A percentile compares a stretch with the other conserved stretches of the same genome.
These are phyloP conservation scores for Sporothrix mexicana DNA, from an alignment of 2,329 filamentous ascomycete genomes.

Conservation along the genomic window DNA sequence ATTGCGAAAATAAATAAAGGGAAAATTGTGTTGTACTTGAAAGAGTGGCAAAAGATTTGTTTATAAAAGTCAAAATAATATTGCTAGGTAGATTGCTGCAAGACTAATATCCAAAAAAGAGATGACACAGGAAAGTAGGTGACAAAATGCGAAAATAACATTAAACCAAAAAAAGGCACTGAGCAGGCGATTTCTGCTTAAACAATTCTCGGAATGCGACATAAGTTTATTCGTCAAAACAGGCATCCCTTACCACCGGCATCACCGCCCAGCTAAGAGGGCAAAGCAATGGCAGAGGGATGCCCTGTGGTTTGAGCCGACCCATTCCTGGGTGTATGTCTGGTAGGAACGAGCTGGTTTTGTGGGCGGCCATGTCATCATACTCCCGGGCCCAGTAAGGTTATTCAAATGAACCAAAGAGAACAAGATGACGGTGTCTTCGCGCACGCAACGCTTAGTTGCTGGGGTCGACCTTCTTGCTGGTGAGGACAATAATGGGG, in stretches of 20 bases:
- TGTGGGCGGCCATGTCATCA: background rate
- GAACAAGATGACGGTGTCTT: background rate
- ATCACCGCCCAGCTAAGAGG: background rate
- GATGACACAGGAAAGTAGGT: background rate
- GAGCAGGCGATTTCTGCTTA: conserved; percentile 11
- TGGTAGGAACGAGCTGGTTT: background rate
- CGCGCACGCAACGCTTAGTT: background rate
- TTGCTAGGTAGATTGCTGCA: background rate
- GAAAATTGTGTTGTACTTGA: background rate
- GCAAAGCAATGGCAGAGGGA: background rate
- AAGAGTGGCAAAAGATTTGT: background rate
- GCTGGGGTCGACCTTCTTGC: conserved; percentile 43
- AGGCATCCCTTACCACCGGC: background rate
- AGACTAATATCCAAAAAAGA: background rate
- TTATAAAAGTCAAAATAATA: background rate
- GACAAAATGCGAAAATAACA: background rate
- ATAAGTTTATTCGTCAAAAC: conserved; percentile 12
- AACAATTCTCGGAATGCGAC: background rate
- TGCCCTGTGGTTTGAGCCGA: background rate
- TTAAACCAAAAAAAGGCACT: background rate
- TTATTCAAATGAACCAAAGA: background rate
- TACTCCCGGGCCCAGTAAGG: no score
- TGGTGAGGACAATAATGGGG: conserved; percentile 57
- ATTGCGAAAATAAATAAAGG: background rate
- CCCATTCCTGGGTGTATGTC: background rate